A percentile compares a stretch with the other conserved stretches of the same genome.
Conservation (phyloP, 345 rosid species). For the Microthlaspi erraticum region DNA sequence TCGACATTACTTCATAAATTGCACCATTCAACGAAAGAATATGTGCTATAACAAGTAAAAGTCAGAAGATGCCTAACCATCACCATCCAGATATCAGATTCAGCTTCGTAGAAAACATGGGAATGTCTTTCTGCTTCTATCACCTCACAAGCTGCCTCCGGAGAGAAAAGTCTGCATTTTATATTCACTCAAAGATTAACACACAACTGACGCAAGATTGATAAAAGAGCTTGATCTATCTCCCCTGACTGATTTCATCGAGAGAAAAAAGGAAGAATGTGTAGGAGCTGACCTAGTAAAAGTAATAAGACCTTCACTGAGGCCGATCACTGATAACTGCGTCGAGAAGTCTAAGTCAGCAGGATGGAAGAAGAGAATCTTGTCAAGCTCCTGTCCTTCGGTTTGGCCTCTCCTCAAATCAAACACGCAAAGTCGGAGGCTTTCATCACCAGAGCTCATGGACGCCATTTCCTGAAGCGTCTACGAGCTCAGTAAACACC, state of each 20-base stretch:
- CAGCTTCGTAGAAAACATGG: conserved; percentile 91
- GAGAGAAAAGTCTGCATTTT: conserved; percentile 85
- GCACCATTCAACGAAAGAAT: background rate
- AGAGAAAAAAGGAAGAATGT: background rate
- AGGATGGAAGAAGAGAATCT: conserved; percentile 82
- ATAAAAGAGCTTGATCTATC: background rate
- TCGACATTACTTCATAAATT: background rate
- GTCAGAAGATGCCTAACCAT: conserved; percentile 55
- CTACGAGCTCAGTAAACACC: conserved; percentile 31
- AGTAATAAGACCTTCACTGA: conserved; percentile 95
- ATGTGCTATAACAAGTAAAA: conserved; percentile 6
- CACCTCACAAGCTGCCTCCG: conserved; percentile 91
- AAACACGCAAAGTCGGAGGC: conserved; percentile 74
- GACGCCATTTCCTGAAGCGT: conserved; percentile 60
- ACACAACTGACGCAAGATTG: conserved; percentile 4
- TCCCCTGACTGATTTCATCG: background rate
- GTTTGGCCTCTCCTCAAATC: conserved; percentile 91
- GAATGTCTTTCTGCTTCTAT: conserved; percentile 96
- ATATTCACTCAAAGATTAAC: conserved; percentile 23
- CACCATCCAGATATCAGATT: conserved; percentile 97
- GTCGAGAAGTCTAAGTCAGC: conserved; percentile 75
- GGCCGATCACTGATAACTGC: conserved; percentile 90
- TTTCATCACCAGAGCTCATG: conserved; percentile 55
- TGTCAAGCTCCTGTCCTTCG: conserved; percentile 93
- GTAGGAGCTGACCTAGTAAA: conserved; percentile 68